phyloP scores from a whole-genome alignment of 1,284 basidiomycete genomes.

The Wolfiporia cocos region DNA sequence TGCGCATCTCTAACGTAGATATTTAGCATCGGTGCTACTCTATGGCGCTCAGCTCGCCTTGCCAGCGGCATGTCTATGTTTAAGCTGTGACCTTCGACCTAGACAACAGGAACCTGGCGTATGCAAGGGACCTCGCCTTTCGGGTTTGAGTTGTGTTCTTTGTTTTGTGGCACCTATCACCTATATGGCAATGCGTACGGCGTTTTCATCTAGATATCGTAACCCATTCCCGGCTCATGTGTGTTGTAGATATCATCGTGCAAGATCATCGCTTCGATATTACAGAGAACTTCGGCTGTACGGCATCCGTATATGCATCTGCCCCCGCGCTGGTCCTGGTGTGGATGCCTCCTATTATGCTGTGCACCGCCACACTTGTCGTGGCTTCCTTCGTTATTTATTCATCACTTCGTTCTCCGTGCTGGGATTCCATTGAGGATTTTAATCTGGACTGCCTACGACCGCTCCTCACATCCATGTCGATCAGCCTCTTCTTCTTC shows the following conservation, averaged over 20 bases:
- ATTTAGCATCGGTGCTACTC: constrained; percentile 36
- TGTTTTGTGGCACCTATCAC: constrained; percentile 50
- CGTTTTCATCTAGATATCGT: neutral
- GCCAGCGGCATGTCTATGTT: constrained; percentile 47
- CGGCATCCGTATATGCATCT: constrained; percentile 50
- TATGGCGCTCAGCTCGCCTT: constrained; percentile 38
- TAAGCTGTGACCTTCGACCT: constrained; percentile 22
- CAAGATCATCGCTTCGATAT: constrained; percentile 72
- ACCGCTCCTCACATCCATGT: constrained; percentile 29
- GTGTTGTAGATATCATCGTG: constrained; percentile 45
- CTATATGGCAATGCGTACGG: constrained; percentile 48
- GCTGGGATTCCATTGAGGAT: too few relatives aligned
- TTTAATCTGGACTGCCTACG: constrained; percentile 42
- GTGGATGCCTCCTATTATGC: constrained; percentile 48
- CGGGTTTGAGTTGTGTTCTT: constrained; percentile 41
- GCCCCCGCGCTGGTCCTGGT: constrained; percentile 45
- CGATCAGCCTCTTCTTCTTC: constrained; percentile 28
- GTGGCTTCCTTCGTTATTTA: constrained; percentile 13
- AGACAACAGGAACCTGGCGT: constrained; percentile 8
- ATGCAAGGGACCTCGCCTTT: constrained; percentile 19
- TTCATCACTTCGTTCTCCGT: constrained; percentile 24
- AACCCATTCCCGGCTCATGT: neutral
- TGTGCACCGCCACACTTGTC: constrained; percentile 35
- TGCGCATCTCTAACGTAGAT: neutral
- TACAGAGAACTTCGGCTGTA: constrained; percentile 56